Base-by-base conservation (phyloP, 2,329 filamentous ascomycete genomes). In the Colletotrichum euphorbiae region DNA sequence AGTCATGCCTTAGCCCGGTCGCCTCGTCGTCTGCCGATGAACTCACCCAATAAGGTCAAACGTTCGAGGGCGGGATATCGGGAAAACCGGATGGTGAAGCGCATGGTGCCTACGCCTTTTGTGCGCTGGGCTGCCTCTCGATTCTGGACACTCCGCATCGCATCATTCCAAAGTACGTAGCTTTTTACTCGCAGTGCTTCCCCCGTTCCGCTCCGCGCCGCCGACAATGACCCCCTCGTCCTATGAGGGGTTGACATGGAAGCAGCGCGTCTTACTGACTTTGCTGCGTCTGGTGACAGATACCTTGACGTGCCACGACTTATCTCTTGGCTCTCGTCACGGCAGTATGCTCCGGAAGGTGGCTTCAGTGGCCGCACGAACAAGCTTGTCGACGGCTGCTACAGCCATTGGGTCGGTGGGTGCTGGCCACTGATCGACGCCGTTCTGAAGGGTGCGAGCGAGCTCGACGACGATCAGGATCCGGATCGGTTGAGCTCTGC, bases 361-460 rank as follows among this genome's bases (percentile, higher is more conserved):
- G 96, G 96, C 40, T 94, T 97, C 76, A 92, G 93, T 45, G 96
- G 96, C 69, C 91, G 96, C 73, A 97, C 95, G 31, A 98, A 98
- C 84, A 99, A 99, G 82, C 86, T 99, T 36, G 96, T 98, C 36
- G 96, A 99, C 79, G 96, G 95, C 51, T 99, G 96, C 81, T 99
- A 99, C 82, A 97, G 93, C 77, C 95, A 98, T 80, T 99, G 96
- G 96, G 91, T 97, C 38, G 96, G 96, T 62, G 92, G 92, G 62
- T 98, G 94, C 82, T 99, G 94, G 93, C 91, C 95, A 51, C 81
- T 99, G 71, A 84, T 98, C 72, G 92, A 98, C 82, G 93, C 93
- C 65, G 90, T 90, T 62, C 81, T 96, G 66, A 86, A 87, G 72
- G 87, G 86, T 31, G 82, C 83, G 62, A 79, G 62, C 40, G 71